Conservation (phyloP, 495 filamentous ascomycete genomes). For the Penicillium taxi region DNA sequence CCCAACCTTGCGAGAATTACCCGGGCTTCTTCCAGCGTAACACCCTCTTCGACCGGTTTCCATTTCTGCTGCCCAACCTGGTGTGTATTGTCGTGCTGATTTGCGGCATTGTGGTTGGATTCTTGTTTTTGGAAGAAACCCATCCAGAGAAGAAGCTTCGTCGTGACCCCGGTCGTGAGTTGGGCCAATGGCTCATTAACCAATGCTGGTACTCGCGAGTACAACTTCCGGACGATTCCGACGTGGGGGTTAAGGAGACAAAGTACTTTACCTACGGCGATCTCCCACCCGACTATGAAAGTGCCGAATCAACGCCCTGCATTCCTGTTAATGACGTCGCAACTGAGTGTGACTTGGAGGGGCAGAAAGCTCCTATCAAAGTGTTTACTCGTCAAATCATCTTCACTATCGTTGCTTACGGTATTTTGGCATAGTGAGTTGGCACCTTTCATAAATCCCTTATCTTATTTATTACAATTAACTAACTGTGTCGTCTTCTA, state of each 20-base stretch:
- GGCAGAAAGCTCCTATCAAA: slow-evolving; percentile 36
- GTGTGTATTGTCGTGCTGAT: slow-evolving; percentile 75
- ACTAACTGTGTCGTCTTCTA: slow-evolving; percentile 5
- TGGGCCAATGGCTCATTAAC: slow-evolving; percentile 65
- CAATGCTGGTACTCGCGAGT: slow-evolving; percentile 36
- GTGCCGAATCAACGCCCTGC: slow-evolving; percentile 57
- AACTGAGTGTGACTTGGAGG: slow-evolving; percentile 39
- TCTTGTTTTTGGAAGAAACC: slow-evolving; percentile 92
- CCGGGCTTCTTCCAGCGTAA: slow-evolving; percentile 66
- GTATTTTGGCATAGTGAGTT: slow-evolving; percentile 91
- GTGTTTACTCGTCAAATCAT: slow-evolving; percentile 77
- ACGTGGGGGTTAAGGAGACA: slow-evolving; percentile 36
- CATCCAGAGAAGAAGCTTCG: slow-evolving; percentile 74
- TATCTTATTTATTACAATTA: slow-evolving; percentile 2
- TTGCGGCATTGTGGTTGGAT: slow-evolving; percentile 70
- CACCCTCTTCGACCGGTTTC: slow-evolving; percentile 73
- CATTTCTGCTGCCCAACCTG: slow-evolving; percentile 89
- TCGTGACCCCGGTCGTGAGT: slow-evolving; percentile 66
- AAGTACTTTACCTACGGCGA: slow-evolving; percentile 46
- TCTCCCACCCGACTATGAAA: slow-evolving; percentile 50
- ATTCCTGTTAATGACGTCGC: slow-evolving; percentile 31
- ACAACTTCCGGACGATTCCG: slow-evolving; percentile 28
- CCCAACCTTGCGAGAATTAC: slow-evolving; percentile 74
- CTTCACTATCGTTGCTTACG: slow-evolving; percentile 77
- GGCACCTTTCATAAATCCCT: slow-evolving; percentile 3